phyloP scores from a whole-genome alignment of 371 early-diverging fungal species.

The Actinomortierella wolfii region DNA sequence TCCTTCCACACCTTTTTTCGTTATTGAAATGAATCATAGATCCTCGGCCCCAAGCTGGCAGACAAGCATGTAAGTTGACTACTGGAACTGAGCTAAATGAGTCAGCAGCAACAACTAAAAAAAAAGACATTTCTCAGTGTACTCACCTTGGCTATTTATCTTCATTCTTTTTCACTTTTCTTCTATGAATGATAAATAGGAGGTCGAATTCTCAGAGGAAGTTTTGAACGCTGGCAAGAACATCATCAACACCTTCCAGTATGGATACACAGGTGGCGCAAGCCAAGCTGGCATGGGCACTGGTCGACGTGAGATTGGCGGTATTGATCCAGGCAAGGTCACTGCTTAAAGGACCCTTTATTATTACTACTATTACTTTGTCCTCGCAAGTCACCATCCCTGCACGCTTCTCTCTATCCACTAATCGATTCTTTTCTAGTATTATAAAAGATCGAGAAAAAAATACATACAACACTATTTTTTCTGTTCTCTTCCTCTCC shows the following conservation, averaged over 20 bases:
- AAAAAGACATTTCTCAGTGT: neutral
- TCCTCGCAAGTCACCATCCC: no score
- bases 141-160: neutral
- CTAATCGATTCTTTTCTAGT: no score
- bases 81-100: neutral
- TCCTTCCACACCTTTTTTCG: slow-evolving; percentile 4
- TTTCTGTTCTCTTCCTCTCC: no score
- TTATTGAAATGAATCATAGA: slow-evolving; percentile 34
- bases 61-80: slow-evolving; percentile 59
- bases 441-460: no score
- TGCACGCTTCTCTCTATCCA: no score
- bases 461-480: no score
- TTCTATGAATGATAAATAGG: slow-evolving; percentile 26
- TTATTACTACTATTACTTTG: no score
- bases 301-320: slow-evolving; percentile 61
- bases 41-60: slow-evolving; percentile 78
- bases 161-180: neutral
- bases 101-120: neutral
- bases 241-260: slow-evolving; percentile 60
- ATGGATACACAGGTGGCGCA: slow-evolving; percentile 64
- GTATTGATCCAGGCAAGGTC: slow-evolving; percentile 30
- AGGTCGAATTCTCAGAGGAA: slow-evolving; percentile 68
- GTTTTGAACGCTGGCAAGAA: slow-evolving; percentile 65
- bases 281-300: slow-evolving; percentile 58
- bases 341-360: no score